These are phyloP conservation scores for Codiaeum variegatum DNA, from an alignment of 441 rosid genomes.

Conservation along the genomic window DNA sequence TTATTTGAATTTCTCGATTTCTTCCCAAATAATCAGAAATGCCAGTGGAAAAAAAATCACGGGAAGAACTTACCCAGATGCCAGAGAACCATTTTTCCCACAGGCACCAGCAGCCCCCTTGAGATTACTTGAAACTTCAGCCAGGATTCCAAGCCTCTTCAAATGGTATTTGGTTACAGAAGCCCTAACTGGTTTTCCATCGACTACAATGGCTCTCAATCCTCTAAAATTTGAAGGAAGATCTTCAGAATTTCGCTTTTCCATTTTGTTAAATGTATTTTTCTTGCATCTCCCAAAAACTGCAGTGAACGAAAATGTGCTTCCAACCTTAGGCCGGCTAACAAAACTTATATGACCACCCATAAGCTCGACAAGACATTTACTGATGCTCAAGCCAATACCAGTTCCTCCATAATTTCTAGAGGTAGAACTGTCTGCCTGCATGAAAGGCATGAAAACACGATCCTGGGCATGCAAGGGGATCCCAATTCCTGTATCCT, in stretches of 20 bases:
- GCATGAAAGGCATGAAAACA: conserved; percentile 91
- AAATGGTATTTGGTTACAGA: conserved; percentile 83
- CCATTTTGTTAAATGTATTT: conserved; percentile 27
- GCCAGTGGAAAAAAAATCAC: neutral
- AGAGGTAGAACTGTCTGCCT: conserved; percentile 96
- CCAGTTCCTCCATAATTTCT: conserved; percentile 90
- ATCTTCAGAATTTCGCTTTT: conserved; percentile 57
- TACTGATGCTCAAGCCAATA: conserved; percentile 92
- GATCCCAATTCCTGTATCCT: conserved; percentile 94
- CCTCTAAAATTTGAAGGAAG: conserved; percentile 70
- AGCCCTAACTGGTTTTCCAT: conserved; percentile 84
- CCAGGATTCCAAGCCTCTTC: conserved; percentile 80
- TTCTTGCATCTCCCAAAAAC: conserved; percentile 51
- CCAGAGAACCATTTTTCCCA: conserved; percentile 47
- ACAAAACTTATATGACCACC: conserved; percentile 77
- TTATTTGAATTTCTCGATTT: neutral
- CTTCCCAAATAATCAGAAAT: neutral
- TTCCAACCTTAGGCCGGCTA: conserved; percentile 75
- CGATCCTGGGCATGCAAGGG: conserved; percentile 78
- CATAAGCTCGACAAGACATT: conserved; percentile 91
- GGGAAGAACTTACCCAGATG: conserved; percentile 45
- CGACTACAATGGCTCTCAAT: conserved; percentile 75
- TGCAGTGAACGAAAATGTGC: conserved; percentile 82
- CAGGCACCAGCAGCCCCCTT: conserved; percentile 32
- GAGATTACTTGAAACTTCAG: conserved; percentile 56